phyloP scores from a whole-genome alignment of 129 eudicot genomes.

The Lactuca saligna region DNA sequence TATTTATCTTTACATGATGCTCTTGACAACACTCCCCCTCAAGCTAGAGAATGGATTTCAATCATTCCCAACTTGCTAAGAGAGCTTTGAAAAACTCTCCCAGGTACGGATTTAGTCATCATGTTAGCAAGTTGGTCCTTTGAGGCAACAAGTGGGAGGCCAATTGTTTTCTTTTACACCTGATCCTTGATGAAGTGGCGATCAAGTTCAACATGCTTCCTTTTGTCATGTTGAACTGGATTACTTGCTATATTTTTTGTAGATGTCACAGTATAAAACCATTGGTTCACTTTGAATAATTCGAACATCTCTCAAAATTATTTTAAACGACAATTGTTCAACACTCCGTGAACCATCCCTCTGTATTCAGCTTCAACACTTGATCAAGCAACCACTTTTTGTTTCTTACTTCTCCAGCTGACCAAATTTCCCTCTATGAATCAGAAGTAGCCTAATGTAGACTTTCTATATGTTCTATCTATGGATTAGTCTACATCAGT shows the following conservation, averaged over 20 bases:
- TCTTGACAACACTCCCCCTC: slow-evolving; percentile 9
- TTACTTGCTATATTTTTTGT: background rate
- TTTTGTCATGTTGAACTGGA: background rate
- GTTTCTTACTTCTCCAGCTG: background rate
- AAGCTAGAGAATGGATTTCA: background rate
- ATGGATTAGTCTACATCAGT: background rate
- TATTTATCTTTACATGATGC: background rate
- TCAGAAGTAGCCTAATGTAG: background rate
- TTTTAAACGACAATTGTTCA: background rate
- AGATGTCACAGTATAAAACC: background rate
- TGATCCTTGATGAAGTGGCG: background rate
- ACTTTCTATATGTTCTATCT: background rate
- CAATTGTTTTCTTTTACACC: background rate
- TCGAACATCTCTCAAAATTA: background rate
- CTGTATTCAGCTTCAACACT: background rate
- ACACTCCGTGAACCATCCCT: background rate
- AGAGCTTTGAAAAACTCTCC: background rate
- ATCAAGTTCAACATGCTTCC: slow-evolving; percentile 6
- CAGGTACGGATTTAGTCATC: background rate
- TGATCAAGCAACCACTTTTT: background rate
- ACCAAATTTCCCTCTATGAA: background rate
- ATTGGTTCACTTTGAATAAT: too few species aligned
- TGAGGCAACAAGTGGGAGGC: background rate
- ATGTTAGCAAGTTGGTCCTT: background rate
- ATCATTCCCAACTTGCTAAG: slow-evolving; percentile 2